These are phyloP conservation scores for Mycosphaerelloides madeirae DNA, from an alignment of 2,329 filamentous ascomycete species.

Conservation along the genomic window DNA sequence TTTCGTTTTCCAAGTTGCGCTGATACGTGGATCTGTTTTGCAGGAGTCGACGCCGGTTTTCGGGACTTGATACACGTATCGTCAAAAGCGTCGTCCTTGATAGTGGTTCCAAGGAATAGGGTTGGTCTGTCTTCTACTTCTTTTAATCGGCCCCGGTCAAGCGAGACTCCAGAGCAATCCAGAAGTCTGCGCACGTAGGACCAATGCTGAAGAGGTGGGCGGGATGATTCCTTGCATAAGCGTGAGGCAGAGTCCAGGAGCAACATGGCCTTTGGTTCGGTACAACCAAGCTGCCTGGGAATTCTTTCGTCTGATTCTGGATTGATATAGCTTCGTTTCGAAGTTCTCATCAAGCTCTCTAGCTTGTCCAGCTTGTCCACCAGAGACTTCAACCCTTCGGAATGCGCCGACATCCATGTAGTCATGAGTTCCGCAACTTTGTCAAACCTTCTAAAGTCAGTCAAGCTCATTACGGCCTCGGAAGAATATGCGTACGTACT, in stretches of 20 bases:
- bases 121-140: no score
- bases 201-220: constrained; percentile 75
- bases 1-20: no score
- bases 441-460: not conserved
- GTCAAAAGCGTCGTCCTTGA: no score
- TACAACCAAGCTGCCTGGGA: not conserved
- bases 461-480: constrained; percentile 7
- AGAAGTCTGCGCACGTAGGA: constrained; percentile 17
- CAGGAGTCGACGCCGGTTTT: no score
- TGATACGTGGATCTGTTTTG: no score
- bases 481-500: constrained; percentile 34
- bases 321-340: not conserved
- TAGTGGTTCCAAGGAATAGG: no score
- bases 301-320: not conserved
- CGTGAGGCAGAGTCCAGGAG: not conserved
- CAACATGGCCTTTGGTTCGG: not conserved
- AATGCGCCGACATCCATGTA: constrained; percentile 2
- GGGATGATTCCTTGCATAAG: constrained; percentile 45
- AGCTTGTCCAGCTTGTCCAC: not conserved
- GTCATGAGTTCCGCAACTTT: constrained; percentile 3
- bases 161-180: not conserved
- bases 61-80: no score
- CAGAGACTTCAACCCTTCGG: not conserved
- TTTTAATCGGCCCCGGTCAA: no score
- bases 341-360: not conserved